Conservation (phyloP, 1,284 basidiomycete species). For the Cryptococcus floricola region DNA sequence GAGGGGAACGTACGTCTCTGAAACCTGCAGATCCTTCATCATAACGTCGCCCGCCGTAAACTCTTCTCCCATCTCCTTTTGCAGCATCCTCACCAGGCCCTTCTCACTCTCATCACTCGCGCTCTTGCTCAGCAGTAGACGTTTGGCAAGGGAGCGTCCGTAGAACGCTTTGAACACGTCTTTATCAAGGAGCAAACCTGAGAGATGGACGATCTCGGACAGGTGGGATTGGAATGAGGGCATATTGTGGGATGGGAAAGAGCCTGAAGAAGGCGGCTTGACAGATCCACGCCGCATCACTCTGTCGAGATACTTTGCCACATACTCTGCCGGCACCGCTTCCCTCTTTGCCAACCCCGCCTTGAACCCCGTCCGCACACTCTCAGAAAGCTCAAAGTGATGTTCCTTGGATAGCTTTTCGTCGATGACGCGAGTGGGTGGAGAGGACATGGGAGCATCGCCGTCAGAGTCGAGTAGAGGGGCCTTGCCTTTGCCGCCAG, state of each 20-base stretch:
- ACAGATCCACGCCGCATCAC: constrained; percentile 83
- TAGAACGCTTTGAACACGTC: constrained; percentile 96
- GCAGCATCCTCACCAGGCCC: constrained; percentile 80
- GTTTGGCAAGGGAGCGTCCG: constrained; percentile 80
- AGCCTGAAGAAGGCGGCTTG: not conserved
- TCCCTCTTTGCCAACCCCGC: constrained; percentile 73
- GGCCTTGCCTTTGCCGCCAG: too few species aligned
- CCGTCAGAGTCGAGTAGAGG: too few species aligned
- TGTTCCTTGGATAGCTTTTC: too few species aligned
- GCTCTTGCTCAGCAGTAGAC: constrained; percentile 77
- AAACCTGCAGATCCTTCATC: constrained; percentile 50
- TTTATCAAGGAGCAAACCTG: constrained; percentile 79
- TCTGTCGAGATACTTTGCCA: constrained; percentile 84
- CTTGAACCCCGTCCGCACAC: constrained; percentile 67
- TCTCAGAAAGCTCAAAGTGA: constrained; percentile 41
- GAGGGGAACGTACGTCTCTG: constrained; percentile 38
- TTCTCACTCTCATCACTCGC: constrained; percentile 91
- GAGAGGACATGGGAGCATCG: too few species aligned
- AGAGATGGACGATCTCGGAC: constrained; percentile 73
- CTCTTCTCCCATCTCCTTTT: constrained; percentile 58
- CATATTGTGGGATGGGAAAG: constrained; percentile 56
- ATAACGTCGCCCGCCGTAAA: constrained; percentile 50
- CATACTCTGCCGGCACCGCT: constrained; percentile 89
- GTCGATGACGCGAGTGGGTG: too few species aligned
- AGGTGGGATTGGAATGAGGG: constrained; percentile 65